These are phyloP conservation scores for Mucuna pruriens DNA, from an alignment of 306 rosid genomes.

Conservation along the genomic window DNA sequence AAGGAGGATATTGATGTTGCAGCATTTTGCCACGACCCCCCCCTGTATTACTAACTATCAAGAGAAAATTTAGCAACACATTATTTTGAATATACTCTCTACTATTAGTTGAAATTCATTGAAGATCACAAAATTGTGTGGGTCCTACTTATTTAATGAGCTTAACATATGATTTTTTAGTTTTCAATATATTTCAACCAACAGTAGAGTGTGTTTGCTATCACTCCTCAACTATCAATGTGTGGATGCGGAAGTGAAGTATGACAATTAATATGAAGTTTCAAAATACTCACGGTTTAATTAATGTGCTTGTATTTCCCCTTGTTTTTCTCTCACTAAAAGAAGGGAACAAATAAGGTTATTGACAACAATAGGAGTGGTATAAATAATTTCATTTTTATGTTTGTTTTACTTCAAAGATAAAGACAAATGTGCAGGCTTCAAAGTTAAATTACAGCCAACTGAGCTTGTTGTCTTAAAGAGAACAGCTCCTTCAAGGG, in stretches of 20 bases:
- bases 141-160: too few relatives aligned
- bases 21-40: neutral
- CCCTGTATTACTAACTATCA: neutral
- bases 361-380: neutral
- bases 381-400: neutral
- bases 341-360: neutral
- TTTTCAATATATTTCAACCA: too few relatives aligned
- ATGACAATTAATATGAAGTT: neutral
- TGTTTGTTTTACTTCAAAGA: neutral
- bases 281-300: neutral
- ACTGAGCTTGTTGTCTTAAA: neutral
- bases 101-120: too few relatives aligned
- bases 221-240: neutral
- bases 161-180: too few relatives aligned
- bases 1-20: neutral
- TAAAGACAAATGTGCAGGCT: constrained; percentile 2
- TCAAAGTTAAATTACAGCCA: neutral
- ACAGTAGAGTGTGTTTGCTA: too few relatives aligned
- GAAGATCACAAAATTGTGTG: too few relatives aligned
- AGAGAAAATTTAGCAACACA: too few relatives aligned
- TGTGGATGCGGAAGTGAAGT: neutral
- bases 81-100: too few relatives aligned
- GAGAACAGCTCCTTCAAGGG: neutral
- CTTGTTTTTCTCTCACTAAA: neutral
- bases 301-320: neutral